phyloP scores from a whole-genome alignment of 208 protist genomes.

The Crithidia sp. region DNA sequence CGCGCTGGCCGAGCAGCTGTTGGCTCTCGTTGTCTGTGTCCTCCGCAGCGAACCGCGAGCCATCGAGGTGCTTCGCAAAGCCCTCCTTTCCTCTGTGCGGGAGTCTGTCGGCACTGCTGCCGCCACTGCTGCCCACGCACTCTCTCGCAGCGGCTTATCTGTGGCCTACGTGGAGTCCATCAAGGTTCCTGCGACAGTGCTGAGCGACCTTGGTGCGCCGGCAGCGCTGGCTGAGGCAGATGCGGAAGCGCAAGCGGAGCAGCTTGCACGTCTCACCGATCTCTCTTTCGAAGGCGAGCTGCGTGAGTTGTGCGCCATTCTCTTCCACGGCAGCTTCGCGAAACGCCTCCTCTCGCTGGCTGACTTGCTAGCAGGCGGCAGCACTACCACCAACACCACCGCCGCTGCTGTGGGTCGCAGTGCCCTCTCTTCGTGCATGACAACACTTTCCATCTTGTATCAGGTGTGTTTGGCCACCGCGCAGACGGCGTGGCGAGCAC shows the following conservation, averaged over 20 bases:
- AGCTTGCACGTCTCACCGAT: neutral
- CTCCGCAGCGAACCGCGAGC: conserved; percentile 32
- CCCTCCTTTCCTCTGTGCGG: conserved; percentile 16
- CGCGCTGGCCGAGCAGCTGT: conserved; percentile 9
- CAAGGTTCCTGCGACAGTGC: conserved; percentile 20
- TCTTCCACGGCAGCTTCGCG: conserved; percentile 23
- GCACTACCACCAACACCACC: neutral
- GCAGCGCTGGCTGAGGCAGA: neutral
- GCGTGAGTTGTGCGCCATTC: conserved; percentile 8
- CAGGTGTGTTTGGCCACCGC: conserved; percentile 17
- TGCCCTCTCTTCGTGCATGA: conserved; percentile 10
- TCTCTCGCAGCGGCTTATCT: conserved; percentile 32
- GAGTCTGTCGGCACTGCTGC: neutral
- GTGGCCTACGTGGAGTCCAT: conserved; percentile 30
- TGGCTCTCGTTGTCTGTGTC: conserved; percentile 22
- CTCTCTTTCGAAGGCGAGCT: conserved; percentile 38
- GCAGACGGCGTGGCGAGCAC: conserved; percentile 30
- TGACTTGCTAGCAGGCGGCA: neutral
- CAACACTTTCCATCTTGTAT: conserved; percentile 29
- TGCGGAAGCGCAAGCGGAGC: neutral
- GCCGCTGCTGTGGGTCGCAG: neutral
- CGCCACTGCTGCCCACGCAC: neutral
- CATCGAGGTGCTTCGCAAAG: conserved; percentile 25
- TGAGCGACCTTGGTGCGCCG: conserved; percentile 28
- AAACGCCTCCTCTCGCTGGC: conserved; percentile 17